phyloP scores from a whole-genome alignment of 2,329 filamentous ascomycete genomes.

The Onygenales sp. region DNA sequence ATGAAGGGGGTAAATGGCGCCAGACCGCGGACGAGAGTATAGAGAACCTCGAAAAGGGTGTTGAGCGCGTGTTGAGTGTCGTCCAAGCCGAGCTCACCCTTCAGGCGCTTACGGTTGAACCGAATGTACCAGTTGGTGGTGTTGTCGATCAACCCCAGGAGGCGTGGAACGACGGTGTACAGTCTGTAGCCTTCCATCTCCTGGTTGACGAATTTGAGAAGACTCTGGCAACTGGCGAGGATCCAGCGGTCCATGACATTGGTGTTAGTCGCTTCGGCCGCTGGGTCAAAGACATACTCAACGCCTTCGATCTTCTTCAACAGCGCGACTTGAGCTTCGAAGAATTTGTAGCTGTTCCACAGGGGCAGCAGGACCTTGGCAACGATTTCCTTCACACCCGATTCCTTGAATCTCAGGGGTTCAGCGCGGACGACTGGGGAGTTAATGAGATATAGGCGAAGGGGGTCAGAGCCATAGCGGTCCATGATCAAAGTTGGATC shows the following conservation, averaged over 20 bases:
- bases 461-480: constrained; percentile 82
- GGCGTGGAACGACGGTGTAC: constrained; percentile 83
- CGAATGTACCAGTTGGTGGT: constrained; percentile 99
- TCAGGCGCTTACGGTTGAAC: constrained; percentile 83
- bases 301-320: constrained; percentile 75
- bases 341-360: constrained; percentile 98
- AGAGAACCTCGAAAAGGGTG: constrained; percentile 87
- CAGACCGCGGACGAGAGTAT: constrained; percentile 75
- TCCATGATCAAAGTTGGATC: constrained; percentile 75
- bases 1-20: constrained; percentile 95
- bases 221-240: constrained; percentile 79
- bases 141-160: constrained; percentile 80
- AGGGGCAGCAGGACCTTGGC: constrained; percentile 81
- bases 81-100: constrained; percentile 76
- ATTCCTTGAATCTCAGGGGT: constrained; percentile 81
- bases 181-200: constrained; percentile 77
- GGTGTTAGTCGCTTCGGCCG: constrained; percentile 62
- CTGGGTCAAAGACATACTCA: constrained; percentile 70
- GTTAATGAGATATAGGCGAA: constrained; percentile 93
- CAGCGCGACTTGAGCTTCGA: constrained; percentile 75
- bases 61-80: constrained; percentile 89
- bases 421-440: constrained; percentile 90
- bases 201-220: constrained; percentile 82
- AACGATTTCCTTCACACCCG: constrained; percentile 89
- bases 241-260: constrained; percentile 98